Percentiles rank a stretch among this genome's conserved stretches.
These are phyloP conservation scores for Lablab purpureus DNA, from an alignment of 306 rosid genomes.

Conservation along the genomic window DNA sequence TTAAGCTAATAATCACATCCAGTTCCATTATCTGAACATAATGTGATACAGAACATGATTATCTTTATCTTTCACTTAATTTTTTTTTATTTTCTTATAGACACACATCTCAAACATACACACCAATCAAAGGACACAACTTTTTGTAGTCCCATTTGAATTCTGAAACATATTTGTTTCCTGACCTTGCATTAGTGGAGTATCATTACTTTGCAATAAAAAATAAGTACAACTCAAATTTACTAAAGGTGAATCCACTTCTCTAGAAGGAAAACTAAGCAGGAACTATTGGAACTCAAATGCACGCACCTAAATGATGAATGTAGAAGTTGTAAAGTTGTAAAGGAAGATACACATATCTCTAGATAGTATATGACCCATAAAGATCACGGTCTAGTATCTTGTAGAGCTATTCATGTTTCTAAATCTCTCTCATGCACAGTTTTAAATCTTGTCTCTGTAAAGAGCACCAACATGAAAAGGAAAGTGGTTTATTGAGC, in stretches of 20 bases:
- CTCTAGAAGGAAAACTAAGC: conserved; percentile 7
- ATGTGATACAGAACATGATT: background rate
- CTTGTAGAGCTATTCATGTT: conserved; percentile 34
- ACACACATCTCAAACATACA: background rate
- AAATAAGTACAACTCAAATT: background rate
- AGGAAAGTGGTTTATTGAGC: no score
- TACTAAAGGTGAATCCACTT: background rate
- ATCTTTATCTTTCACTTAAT: background rate
- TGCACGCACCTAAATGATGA: conserved; percentile 1
- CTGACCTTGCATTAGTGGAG: conserved; percentile 17
- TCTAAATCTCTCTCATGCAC: conserved; percentile 28
- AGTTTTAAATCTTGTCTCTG: no score
- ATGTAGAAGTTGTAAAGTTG: conserved; percentile 26
- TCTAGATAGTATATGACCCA: background rate
- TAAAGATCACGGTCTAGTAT: conserved; percentile 22
- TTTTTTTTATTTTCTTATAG: background rate
- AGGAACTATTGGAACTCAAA: conserved; percentile 23
- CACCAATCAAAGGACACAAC: background rate
- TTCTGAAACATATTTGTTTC: background rate
- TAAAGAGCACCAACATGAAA: no score
- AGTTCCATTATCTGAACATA: background rate
- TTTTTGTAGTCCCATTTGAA: background rate
- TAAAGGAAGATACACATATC: background rate
- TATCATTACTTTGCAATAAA: conserved; percentile 25
- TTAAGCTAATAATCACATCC: background rate